Percentiles rank a stretch among this genome's conserved stretches.
phyloP scores from a whole-genome alignment of 2,329 filamentous ascomycete species.

The Sporothrix curviconia region DNA sequence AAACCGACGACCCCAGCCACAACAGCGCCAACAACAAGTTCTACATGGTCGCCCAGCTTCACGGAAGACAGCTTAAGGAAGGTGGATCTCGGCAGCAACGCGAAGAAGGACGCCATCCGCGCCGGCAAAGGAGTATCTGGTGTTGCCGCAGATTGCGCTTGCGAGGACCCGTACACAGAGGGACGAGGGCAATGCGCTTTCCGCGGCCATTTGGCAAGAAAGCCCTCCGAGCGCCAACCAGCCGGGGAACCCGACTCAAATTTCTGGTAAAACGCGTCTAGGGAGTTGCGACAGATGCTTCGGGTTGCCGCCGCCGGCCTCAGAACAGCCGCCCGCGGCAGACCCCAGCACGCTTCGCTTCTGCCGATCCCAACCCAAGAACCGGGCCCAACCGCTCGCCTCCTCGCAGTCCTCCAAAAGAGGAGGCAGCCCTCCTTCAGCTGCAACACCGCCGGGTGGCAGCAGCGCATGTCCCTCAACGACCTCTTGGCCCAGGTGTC shows the following conservation, averaged over 20 bases:
- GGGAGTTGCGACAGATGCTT: conserved; percentile 48
- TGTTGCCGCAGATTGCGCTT: conserved; percentile 33
- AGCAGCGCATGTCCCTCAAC: background rate
- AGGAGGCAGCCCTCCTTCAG: conserved; percentile 19
- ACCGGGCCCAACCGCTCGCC: conserved; percentile 45
- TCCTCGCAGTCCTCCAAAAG: conserved; percentile 49
- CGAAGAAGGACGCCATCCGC: conserved; percentile 57
- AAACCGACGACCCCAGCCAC: conserved; percentile 49
- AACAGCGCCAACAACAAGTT: conserved; percentile 79
- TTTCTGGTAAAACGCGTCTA: conserved; percentile 45
- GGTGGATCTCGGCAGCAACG: conserved; percentile 85
- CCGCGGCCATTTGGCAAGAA: conserved; percentile 27
- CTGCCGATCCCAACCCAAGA: conserved; percentile 22
- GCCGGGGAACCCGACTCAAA: conserved; percentile 39
- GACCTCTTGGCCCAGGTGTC: background rate
- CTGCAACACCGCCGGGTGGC: background rate
- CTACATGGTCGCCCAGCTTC: conserved; percentile 97
- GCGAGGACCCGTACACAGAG: conserved; percentile 54
- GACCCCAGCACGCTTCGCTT: conserved; percentile 16
- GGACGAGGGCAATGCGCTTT: conserved; percentile 50
- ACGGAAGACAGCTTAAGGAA: conserved; percentile 74
- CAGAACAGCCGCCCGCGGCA: conserved; percentile 12
- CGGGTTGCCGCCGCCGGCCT: conserved; percentile 43
- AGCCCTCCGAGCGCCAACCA: conserved; percentile 26
- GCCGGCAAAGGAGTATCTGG: conserved; percentile 34